phyloP scores from a whole-genome alignment of 345 rosid genomes.

The Aquilaria malaccensis region DNA sequence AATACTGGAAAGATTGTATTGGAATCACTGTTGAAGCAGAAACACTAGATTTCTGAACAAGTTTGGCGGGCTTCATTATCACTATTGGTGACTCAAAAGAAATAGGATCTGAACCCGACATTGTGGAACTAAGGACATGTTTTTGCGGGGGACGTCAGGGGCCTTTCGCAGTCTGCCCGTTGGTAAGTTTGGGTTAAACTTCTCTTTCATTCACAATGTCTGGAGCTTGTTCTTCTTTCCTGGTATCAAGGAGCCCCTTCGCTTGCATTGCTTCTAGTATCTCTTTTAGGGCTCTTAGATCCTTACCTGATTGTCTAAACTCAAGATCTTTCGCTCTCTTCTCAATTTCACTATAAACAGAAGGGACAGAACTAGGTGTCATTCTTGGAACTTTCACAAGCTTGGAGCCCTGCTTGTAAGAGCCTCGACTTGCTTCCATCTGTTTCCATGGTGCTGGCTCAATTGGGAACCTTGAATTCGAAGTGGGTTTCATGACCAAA shows the following conservation, averaged over 20 bases:
- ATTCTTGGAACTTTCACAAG: conserved; percentile 38
- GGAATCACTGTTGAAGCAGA: conserved; percentile 51
- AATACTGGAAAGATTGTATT: conserved; percentile 35
- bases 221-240: conserved; percentile 57
- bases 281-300: conserved; percentile 81
- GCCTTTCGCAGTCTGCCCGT: conserved; percentile 29
- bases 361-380: conserved; percentile 37
- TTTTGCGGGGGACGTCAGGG: conserved; percentile 21
- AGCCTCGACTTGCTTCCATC: conserved; percentile 35
- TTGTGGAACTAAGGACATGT: conserved; percentile 24
- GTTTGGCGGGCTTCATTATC: conserved; percentile 93
- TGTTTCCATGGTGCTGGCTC: conserved; percentile 97
- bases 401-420: conserved; percentile 42
- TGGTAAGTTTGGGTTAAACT: conserved; percentile 29
- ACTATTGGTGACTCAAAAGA: conserved; percentile 81
- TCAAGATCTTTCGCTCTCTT: conserved; percentile 67
- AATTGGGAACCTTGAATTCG: conserved; percentile 58
- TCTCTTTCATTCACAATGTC: conserved; percentile 33
- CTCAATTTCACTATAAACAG: conserved; percentile 77
- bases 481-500: conserved; percentile 60
- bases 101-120: conserved; percentile 29
- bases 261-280: conserved; percentile 76
- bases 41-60: conserved; percentile 52
- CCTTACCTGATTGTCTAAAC: conserved; percentile 76
- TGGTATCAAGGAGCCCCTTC: conserved; percentile 57